Base-by-base conservation (phyloP, 2,329 filamentous ascomycete genomes). In the Aspergillus quadrilineatus region DNA sequence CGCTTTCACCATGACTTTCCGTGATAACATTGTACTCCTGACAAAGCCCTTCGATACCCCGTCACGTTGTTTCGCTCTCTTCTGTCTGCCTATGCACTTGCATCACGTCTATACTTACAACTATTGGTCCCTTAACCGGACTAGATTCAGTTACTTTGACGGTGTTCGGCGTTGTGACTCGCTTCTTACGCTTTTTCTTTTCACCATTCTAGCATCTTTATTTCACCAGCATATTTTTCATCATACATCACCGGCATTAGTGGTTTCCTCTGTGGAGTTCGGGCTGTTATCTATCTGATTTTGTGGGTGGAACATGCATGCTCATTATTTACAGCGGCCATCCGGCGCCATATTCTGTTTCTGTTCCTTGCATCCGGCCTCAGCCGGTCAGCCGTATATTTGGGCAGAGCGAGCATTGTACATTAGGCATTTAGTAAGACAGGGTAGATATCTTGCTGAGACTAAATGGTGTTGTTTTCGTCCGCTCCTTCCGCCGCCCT, bases 1-100 rank as follows among this genome's bases (percentile, higher is more conserved):
- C 64, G 32, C 48, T 64, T 36, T 64, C 49, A 50, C 22, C 39
- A 42, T 42, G 39, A 42, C 15, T 15, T 10, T 22, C 22, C 44
- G 51, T 43, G 49, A 37, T 55, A 22, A 22, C 34, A 37, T 37
- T 12, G 12, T 14, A 37, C 14, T 9, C 34, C 14, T 14, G 34
- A 37, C 34, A 14, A 37, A 37, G 34, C 34, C 34, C 34, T 14
- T 12, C 5, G 34, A 37, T 37, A 37, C 34, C 34, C 34, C 14
- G 34, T 12, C 34, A 5, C 34, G 5, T 37, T 14, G 34, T 37
- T 37, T 37, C 34, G 14, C n/a, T 37, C 22, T 22, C 22, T 22
- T 34, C 30, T 8, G 10, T 34, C 2, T 34, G 30, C 30, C 3
- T 10, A 34, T 34, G 10, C 30, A 37, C 34, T 5, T 37, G 34